phyloP scores from a whole-genome alignment of 345 rosid genomes.

The Boechera retrofracta region DNA sequence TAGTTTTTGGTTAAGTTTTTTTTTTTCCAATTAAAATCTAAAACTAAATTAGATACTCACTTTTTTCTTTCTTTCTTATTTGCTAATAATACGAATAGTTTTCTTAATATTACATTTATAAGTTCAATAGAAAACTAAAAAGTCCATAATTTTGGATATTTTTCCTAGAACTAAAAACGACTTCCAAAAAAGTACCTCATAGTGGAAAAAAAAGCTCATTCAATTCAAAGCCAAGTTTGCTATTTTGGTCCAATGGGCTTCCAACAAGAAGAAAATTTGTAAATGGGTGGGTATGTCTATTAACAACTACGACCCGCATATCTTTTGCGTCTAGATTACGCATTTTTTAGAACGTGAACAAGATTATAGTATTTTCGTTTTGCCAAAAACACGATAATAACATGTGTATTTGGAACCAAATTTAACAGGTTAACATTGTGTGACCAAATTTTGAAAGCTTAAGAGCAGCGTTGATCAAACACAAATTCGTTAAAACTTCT shows the following conservation, averaged over 20 bases:
- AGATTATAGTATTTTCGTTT: background rate
- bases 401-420: background rate
- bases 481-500: background rate
- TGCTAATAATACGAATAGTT: background rate
- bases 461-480: background rate
- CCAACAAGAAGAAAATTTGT: background rate
- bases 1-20: too few relatives aligned
- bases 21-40: too few relatives aligned
- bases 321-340: background rate
- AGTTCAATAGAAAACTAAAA: background rate
- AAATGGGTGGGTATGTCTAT: background rate
- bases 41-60: too few relatives aligned
- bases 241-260: conserved; percentile 23
- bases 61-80: too few relatives aligned
- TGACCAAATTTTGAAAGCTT: background rate
- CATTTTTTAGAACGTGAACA: background rate
- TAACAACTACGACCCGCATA: background rate
- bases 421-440: background rate
- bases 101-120: background rate
- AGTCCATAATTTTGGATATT: background rate
- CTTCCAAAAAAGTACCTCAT: background rate
- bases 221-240: background rate
- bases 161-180: background rate
- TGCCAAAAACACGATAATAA: background rate
- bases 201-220: background rate